Conservation (phyloP, 2,329 filamentous ascomycete species). For the Aspergillus proliferans region DNA sequence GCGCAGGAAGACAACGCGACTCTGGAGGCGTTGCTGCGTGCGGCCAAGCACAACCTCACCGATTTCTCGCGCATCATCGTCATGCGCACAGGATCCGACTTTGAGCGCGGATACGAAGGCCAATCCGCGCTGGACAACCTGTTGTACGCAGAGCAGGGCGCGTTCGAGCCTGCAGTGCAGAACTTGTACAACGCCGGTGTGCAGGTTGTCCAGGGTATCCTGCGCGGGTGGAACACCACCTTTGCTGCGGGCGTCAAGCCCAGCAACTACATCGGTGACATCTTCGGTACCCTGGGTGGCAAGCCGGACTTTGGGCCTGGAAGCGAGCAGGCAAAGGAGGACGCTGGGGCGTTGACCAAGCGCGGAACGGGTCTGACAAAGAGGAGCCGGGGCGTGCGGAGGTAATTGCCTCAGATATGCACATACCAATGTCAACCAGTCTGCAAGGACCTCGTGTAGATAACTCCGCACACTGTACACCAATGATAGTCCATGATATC, state of each 20-base stretch:
- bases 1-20: slow-evolving; percentile 69
- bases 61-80: slow-evolving; percentile 64
- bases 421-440: too few relatives aligned
- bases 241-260: slow-evolving; percentile 54
- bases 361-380: slow-evolving; percentile 11
- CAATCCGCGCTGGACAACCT: slow-evolving; percentile 55
- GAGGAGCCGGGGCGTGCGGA: neutral
- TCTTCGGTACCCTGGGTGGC: slow-evolving; percentile 63
- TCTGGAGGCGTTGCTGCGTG: slow-evolving; percentile 59
- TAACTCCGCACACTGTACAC: too few relatives aligned
- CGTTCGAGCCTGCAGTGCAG: slow-evolving; percentile 55
- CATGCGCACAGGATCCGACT: slow-evolving; percentile 64
- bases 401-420: too few relatives aligned
- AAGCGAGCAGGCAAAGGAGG: slow-evolving; percentile 10
- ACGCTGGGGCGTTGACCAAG: slow-evolving; percentile 18
- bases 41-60: slow-evolving; percentile 50
- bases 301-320: slow-evolving; percentile 56
- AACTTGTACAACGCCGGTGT: slow-evolving; percentile 64
- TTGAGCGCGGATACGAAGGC: slow-evolving; percentile 61
- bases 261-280: slow-evolving; percentile 63
- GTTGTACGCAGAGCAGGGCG: slow-evolving; percentile 55
- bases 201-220: slow-evolving; percentile 58
- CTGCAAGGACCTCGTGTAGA: too few relatives aligned
- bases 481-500: too few relatives aligned
- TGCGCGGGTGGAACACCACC: slow-evolving; percentile 54